These are phyloP conservation scores for Clonostachys solani DNA, from an alignment of 2,329 filamentous ascomycete genomes.

Conservation along the genomic window DNA sequence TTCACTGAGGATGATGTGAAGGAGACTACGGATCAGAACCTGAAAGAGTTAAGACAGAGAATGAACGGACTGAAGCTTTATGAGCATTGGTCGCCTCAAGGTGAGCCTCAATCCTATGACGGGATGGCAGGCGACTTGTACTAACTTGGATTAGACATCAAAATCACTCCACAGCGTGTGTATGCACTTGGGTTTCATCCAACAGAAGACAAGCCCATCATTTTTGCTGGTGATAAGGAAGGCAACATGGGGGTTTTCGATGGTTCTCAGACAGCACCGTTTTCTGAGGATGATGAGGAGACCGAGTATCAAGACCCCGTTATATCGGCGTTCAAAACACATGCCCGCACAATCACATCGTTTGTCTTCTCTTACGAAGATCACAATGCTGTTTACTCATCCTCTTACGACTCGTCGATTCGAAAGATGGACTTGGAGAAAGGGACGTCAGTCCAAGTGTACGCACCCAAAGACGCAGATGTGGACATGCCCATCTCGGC, in stretches of 20 bases:
- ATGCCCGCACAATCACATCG: conserved; percentile 81
- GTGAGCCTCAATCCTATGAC: conserved; percentile 36
- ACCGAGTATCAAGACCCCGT: conserved; percentile 63
- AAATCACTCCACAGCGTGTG: conserved; percentile 82
- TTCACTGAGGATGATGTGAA: conserved; percentile 82
- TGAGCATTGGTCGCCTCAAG: conserved; percentile 76
- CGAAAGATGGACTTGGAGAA: conserved; percentile 80
- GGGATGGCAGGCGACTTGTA: not conserved
- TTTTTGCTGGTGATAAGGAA: conserved; percentile 93
- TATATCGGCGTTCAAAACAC: conserved; percentile 88
- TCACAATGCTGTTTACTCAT: conserved; percentile 71
- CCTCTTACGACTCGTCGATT: conserved; percentile 91
- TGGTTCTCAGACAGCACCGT: conserved; percentile 65
- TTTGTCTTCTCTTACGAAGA: conserved; percentile 76
- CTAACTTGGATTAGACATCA: conserved; percentile 59
- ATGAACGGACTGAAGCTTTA: conserved; percentile 79
- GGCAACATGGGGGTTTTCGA: conserved; percentile 90
- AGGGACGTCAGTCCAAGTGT: conserved; percentile 75
- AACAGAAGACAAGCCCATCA: conserved; percentile 75
- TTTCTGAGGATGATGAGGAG: conserved; percentile 63
- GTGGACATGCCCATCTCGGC: conserved; percentile 79
- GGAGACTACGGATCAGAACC: conserved; percentile 70
- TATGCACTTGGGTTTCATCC: conserved; percentile 91
- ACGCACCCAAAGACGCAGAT: conserved; percentile 64
- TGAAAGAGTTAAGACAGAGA: conserved; percentile 68